Conservation (phyloP, 345 rosid species). For the Crucihimalaya himalaica region DNA sequence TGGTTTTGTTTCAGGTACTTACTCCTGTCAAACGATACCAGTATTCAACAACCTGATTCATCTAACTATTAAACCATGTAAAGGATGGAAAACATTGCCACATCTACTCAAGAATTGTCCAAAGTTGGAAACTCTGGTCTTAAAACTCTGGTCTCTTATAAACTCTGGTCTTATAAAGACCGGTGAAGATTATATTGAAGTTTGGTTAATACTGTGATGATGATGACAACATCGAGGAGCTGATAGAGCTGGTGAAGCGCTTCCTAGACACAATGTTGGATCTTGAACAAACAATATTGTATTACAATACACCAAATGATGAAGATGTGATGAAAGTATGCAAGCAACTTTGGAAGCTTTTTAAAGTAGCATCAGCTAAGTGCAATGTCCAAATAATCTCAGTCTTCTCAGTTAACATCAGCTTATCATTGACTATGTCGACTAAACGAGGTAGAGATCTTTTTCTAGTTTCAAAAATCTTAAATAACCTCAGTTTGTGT, state of each 20-base stretch:
- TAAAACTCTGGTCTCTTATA: too few relatives aligned
- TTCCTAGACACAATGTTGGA: background rate
- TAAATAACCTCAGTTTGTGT: background rate
- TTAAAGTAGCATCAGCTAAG: background rate
- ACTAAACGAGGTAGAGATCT: background rate
- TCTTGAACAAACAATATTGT: background rate
- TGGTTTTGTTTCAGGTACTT: background rate
- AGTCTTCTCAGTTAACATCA: background rate
- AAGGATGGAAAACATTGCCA: background rate
- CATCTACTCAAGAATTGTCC: background rate
- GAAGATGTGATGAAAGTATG: background rate
- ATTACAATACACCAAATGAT: background rate
- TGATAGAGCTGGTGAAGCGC: background rate
- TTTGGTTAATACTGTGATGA: background rate
- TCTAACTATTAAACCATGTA: background rate
- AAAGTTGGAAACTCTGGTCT: constrained; percentile 32
- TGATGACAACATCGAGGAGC: background rate
- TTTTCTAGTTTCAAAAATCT: background rate
- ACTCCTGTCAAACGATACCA: background rate
- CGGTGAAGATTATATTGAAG: too few relatives aligned
- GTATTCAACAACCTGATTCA: background rate
- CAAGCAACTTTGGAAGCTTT: background rate
- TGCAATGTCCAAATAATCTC: background rate
- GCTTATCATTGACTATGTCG: background rate
- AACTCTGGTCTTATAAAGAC: constrained; percentile 37